Conservation (phyloP, 2,329 filamentous ascomycete species). For the Fusarium metavorans region DNA sequence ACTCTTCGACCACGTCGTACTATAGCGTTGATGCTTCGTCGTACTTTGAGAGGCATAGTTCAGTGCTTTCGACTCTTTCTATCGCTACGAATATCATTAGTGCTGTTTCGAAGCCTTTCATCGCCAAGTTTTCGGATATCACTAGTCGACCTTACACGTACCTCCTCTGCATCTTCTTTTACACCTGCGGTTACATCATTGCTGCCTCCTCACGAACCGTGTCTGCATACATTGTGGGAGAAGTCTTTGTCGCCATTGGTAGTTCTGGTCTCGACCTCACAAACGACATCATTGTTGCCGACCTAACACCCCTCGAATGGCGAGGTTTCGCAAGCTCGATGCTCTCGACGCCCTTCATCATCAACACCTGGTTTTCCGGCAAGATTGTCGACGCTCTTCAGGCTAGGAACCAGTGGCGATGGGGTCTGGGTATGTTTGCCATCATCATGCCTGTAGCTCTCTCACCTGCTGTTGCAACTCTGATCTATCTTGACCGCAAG, state of each 20-base stretch:
- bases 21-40: constrained; percentile 45
- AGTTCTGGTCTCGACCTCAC: constrained; percentile 70
- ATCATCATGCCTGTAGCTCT: constrained; percentile 68
- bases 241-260: constrained; percentile 70
- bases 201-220: constrained; percentile 67
- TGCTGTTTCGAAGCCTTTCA: constrained; percentile 69
- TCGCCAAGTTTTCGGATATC: constrained; percentile 72
- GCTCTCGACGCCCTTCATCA: constrained; percentile 47
- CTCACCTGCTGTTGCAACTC: constrained; percentile 65
- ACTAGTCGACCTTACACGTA: constrained; percentile 73
- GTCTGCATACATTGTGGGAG: constrained; percentile 63
- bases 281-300: constrained; percentile 73
- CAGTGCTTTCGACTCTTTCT: constrained; percentile 43
- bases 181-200: constrained; percentile 67
- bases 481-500: constrained; percentile 68
- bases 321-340: constrained; percentile 49
- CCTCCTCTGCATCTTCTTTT: constrained; percentile 64
- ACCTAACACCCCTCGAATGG: constrained; percentile 65
- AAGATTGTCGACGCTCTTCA: constrained; percentile 56
- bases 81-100: constrained; percentile 54
- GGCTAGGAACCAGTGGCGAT: constrained; percentile 43
- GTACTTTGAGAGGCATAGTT: constrained; percentile 45
- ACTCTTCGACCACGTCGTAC: constrained; percentile 45
- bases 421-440: constrained; percentile 70
- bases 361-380: constrained; percentile 55